Evolutionary conservation across 108 stramenopile genomes (phyloP).

Genomic region (Cyclostephanos invisitatus): DNA sequence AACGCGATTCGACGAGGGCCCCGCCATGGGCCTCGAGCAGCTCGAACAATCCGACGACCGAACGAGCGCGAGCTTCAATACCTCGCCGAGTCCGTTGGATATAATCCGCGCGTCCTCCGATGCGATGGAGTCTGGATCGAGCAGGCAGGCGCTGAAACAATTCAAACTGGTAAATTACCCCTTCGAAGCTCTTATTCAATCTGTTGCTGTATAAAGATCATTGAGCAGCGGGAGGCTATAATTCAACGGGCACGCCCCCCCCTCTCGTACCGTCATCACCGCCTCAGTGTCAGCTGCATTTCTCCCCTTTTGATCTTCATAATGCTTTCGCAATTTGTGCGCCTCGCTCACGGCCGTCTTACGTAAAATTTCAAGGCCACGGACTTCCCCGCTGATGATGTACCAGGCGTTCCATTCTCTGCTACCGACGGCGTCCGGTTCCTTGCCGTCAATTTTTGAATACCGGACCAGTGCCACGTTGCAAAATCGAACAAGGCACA

Average conservation of each 20-base stretch:
- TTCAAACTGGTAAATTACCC: background rate
- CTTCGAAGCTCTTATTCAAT: too few relatives aligned
- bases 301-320: background rate
- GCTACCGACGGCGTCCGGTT: constrained; percentile 25
- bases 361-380: constrained; percentile 27
- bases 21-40: constrained; percentile 91
- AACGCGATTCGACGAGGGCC: constrained; percentile 76
- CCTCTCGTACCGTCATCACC: constrained; percentile 20
- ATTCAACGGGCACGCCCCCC: constrained; percentile 41
- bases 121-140: constrained; percentile 89
- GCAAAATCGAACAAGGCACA: constrained; percentile 61
- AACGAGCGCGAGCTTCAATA: constrained; percentile 93
- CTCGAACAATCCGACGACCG: constrained; percentile 85
- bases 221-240: constrained; percentile 35
- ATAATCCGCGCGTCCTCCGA: constrained; percentile 86
- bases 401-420: constrained; percentile 54
- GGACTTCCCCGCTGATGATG: constrained; percentile 43
- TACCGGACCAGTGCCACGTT: constrained; percentile 54
- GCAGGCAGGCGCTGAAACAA: constrained; percentile 57
- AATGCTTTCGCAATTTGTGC: constrained; percentile 22
- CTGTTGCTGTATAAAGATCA: background rate
- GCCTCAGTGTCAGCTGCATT: background rate
- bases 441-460: constrained; percentile 16
- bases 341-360: constrained; percentile 33
- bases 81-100: constrained; percentile 95